Percentiles rank a stretch among this genome's conserved stretches.
Evolutionary conservation across 371 early-diverging fungal genomes (phyloP).

Genomic region (Mortierella sp.): DNA sequence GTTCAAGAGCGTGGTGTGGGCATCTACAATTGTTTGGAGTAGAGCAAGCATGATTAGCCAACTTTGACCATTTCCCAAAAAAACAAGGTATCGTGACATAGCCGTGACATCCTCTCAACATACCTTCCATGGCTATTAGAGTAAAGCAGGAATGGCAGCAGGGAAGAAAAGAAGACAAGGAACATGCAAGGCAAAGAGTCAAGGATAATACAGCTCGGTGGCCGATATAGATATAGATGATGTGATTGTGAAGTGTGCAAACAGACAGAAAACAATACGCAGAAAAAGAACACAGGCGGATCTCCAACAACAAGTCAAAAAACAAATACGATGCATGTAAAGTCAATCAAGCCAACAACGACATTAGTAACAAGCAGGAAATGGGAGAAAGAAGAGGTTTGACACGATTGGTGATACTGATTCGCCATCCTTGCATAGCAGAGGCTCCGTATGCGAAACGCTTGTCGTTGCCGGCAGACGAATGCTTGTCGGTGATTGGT

Average conservation of each 20-base stretch:
- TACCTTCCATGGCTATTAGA: constrained; percentile 86
- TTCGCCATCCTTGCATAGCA: constrained; percentile 98
- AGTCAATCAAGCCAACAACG: constrained; percentile 3
- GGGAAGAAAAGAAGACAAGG: constrained; percentile 2
- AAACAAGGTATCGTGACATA: constrained; percentile 8
- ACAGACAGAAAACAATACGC: neutral
- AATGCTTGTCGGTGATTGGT: constrained; percentile 92
- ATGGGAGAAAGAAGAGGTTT: neutral
- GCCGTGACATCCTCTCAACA: constrained; percentile 1
- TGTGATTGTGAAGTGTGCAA: neutral
- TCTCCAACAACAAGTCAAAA: neutral
- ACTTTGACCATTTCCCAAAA: neutral
- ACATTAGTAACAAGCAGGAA: neutral
- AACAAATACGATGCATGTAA: constrained; percentile 5
- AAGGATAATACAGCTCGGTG: constrained; percentile 31
- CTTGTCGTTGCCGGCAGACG: constrained; percentile 78
- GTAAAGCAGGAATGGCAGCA: neutral
- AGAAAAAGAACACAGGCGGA: neutral
- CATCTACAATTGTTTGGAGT: constrained; percentile 68
- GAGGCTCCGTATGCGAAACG: constrained; percentile 88
- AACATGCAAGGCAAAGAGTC: constrained; percentile 18
- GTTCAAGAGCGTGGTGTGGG: constrained; percentile 88
- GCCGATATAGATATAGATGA: constrained; percentile 1
- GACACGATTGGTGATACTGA: constrained; percentile 76
- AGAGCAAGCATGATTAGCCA: neutral